A percentile compares a stretch with the other conserved stretches of the same genome.
Evolutionary conservation across 148 eudicot genomes (phyloP).

Genomic region (Arctostaphylos glauca): DNA sequence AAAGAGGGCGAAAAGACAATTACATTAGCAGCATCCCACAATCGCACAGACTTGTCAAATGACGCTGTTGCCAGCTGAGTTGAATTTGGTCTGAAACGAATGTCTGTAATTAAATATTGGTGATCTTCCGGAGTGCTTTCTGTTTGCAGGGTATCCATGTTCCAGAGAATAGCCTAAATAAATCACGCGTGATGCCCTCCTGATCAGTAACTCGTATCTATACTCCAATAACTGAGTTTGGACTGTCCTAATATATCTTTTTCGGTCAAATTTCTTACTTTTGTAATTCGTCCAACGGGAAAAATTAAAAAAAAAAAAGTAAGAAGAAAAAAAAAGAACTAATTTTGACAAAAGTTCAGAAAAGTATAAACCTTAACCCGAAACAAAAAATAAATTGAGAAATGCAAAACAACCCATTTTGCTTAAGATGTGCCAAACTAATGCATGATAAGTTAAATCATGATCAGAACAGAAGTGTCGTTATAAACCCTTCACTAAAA

Average conservation of each 20-base stretch:
- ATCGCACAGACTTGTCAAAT: slow-evolving; percentile 77
- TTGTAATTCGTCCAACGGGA: neutral
- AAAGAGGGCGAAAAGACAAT: neutral
- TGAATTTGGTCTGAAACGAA: slow-evolving; percentile 81
- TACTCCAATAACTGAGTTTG: neutral
- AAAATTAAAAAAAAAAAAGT: neutral
- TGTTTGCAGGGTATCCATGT: slow-evolving; percentile 78
- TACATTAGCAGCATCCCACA: slow-evolving; percentile 95
- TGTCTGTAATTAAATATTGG: slow-evolving; percentile 66
- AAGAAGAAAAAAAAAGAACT: neutral
- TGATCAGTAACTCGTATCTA: neutral
- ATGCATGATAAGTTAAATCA: neutral
- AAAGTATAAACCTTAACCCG: neutral
- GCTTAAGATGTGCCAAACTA: neutral
- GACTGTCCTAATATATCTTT: neutral
- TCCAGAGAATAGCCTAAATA: slow-evolving; percentile 79
- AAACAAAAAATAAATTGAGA: neutral
- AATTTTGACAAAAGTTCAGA: neutral
- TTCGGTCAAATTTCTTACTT: neutral
- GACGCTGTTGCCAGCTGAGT: slow-evolving; percentile 86
- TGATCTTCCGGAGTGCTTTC: slow-evolving; percentile 82
- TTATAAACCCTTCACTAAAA: neutral
- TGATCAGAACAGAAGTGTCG: too few species aligned
- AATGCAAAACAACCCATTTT: neutral
- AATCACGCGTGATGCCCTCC: slow-evolving; percentile 1